These are phyloP conservation scores for Tremella mesenterica DNA, from an alignment of 768 basidiomycete species.

Conservation along the genomic window DNA sequence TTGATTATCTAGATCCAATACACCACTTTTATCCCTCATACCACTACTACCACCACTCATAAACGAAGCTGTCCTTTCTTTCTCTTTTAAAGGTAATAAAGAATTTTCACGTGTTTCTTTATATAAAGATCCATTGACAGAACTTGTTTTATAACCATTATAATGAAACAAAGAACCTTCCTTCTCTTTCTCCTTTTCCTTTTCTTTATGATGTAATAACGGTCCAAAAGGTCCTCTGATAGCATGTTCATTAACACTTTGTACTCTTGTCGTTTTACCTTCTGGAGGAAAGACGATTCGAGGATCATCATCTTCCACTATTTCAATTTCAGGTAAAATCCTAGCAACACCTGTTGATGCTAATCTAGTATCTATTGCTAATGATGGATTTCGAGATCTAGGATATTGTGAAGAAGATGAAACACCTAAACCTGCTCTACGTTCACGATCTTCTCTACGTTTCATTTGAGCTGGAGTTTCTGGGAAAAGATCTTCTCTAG, in stretches of 20 bases:
- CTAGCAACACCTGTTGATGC: slow-evolving; percentile 4
- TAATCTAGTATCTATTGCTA: slow-evolving; percentile 15
- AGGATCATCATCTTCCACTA: slow-evolving; percentile 40
- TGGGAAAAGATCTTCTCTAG: slow-evolving; percentile 35
- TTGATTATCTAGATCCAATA: slow-evolving; percentile 27
- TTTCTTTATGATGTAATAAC: slow-evolving; percentile 19
- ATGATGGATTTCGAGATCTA: background rate
- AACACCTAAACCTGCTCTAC: slow-evolving; percentile 7
- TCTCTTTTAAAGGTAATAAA: too few species aligned
- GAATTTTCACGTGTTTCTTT: too few species aligned
- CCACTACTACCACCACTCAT: slow-evolving; percentile 2
- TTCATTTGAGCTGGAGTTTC: slow-evolving; percentile 42
- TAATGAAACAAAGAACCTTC: too few species aligned
- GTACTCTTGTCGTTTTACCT: slow-evolving; percentile 19
- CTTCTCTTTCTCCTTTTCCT: too few species aligned
- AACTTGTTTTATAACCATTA: background rate
- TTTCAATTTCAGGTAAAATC: slow-evolving; percentile 36
- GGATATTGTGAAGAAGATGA: too few species aligned
- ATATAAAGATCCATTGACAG: too few species aligned
- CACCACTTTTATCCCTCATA: slow-evolving; percentile 3
- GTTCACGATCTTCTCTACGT: slow-evolving; percentile 29
- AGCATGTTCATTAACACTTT: slow-evolving; percentile 32
- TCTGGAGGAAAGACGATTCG: slow-evolving; percentile 26
- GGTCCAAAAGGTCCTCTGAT: slow-evolving; percentile 30
- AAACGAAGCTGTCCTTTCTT: background rate